Evolutionary conservation across 805 yeast genomes (phyloP).

Genomic region (Ogataea parapolymorpha): DNA sequence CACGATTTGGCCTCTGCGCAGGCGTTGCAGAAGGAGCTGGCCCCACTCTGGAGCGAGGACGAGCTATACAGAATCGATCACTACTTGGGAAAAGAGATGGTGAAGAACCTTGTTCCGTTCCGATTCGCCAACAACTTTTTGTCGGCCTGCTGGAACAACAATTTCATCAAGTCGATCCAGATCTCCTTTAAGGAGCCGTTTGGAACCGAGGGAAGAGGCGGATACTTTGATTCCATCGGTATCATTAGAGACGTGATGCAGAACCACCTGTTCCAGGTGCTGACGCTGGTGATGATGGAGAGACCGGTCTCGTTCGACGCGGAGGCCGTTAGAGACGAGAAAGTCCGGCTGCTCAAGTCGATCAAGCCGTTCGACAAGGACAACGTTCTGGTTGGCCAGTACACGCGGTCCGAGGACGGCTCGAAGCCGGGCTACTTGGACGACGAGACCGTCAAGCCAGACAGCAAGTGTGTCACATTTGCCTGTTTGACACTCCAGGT

Average conservation of each 20-base stretch:
- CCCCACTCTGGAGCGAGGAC: slow-evolving; percentile 86
- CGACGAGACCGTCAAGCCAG: slow-evolving; percentile 81
- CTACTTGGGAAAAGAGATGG: slow-evolving; percentile 97
- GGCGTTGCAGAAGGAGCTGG: slow-evolving; percentile 68
- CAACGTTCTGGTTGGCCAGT: slow-evolving; percentile 84
- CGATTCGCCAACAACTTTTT: slow-evolving; percentile 90
- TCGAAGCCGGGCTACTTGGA: slow-evolving; percentile 86
- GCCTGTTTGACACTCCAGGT: slow-evolving; percentile 81
- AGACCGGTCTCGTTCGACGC: slow-evolving; percentile 90
- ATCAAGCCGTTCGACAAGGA: slow-evolving; percentile 62
- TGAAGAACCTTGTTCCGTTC: slow-evolving; percentile 82
- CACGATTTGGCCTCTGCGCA: slow-evolving; percentile 80
- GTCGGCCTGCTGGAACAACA: slow-evolving; percentile 84
- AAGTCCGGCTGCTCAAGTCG: slow-evolving; percentile 86
- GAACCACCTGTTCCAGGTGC: slow-evolving; percentile 90
- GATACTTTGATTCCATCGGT: slow-evolving; percentile 93
- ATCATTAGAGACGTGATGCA: slow-evolving; percentile 98
- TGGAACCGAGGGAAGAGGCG: slow-evolving; percentile 99
- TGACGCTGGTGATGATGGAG: slow-evolving; percentile 92
- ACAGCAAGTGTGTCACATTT: slow-evolving; percentile 85
- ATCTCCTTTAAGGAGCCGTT: slow-evolving; percentile 96
- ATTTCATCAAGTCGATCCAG: slow-evolving; percentile 76
- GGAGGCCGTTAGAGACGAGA: slow-evolving; percentile 93
- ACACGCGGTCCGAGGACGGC: slow-evolving; percentile 80
- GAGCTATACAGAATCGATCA: slow-evolving; percentile 96